These are phyloP conservation scores for Globisporangium spinosum DNA, from an alignment of 352 stramenopile species.

Conservation along the genomic window DNA sequence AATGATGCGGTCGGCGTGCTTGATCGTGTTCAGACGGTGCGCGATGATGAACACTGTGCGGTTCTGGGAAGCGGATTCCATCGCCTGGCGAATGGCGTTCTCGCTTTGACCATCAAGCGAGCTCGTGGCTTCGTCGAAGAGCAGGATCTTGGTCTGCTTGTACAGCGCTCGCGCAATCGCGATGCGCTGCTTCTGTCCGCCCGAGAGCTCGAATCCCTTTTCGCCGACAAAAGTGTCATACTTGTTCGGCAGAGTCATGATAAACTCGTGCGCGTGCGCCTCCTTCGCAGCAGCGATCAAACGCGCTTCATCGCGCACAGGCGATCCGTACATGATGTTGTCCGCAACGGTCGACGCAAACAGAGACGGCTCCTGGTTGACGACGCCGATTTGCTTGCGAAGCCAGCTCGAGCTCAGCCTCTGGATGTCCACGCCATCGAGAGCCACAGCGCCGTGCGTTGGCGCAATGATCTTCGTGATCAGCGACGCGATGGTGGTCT, in stretches of 20 bases:
- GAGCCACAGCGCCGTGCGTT: slow-evolving; percentile 47
- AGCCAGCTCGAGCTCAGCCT: slow-evolving; percentile 67
- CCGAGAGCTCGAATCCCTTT: slow-evolving; percentile 94
- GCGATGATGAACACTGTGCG: slow-evolving; percentile 83
- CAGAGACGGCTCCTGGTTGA: slow-evolving; percentile 83
- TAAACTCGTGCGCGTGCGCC: slow-evolving; percentile 78
- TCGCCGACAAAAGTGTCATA: slow-evolving; percentile 97
- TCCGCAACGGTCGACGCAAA: slow-evolving; percentile 79
- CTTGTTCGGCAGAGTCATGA: slow-evolving; percentile 83
- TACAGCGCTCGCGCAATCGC: slow-evolving; percentile 81
- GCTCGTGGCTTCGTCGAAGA: slow-evolving; percentile 86
- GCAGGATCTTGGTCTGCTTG: slow-evolving; percentile 74
- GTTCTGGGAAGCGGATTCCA: slow-evolving; percentile 61
- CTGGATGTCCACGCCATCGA: slow-evolving; percentile 72
- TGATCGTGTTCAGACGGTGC: slow-evolving; percentile 84
- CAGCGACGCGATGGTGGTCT: slow-evolving; percentile 78
- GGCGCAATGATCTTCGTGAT: slow-evolving; percentile 77
- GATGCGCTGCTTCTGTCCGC: slow-evolving; percentile 96
- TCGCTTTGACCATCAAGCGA: slow-evolving; percentile 81
- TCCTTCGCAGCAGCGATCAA: slow-evolving; percentile 61
- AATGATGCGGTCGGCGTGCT: slow-evolving; percentile 79
- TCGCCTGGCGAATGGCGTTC: slow-evolving; percentile 66
- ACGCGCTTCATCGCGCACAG: slow-evolving; percentile 48
- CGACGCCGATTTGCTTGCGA: slow-evolving; percentile 84
- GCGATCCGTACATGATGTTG: slow-evolving; percentile 84